phyloP scores from a whole-genome alignment of 148 eudicot genomes.

The Polygonum maritimum region DNA sequence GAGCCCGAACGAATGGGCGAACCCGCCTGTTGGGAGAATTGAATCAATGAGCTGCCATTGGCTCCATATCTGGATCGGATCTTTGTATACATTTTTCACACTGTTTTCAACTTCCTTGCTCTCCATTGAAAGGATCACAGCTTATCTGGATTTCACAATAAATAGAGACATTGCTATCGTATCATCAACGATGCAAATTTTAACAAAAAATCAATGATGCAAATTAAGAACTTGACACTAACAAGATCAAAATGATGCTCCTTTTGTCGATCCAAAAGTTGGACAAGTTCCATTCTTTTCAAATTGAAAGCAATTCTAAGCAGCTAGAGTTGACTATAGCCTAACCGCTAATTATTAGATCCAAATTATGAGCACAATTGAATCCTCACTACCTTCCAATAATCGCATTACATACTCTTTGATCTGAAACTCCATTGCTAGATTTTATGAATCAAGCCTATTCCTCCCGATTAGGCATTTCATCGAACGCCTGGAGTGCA shows the following conservation, averaged over 20 bases:
- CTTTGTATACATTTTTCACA: not conserved
- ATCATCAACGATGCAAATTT: not conserved
- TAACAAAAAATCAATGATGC: no score
- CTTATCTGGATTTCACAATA: not conserved
- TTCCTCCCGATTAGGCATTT: no score
- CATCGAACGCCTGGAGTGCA: no score
- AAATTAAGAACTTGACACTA: not conserved
- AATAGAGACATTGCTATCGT: not conserved
- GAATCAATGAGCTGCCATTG: conserved; percentile 92
- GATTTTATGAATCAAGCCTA: no score
- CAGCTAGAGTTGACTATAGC: not conserved
- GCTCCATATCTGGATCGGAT: conserved; percentile 40
- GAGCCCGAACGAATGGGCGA: conserved; percentile 88
- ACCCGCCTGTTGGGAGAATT: conserved; percentile 89
- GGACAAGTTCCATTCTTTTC: not conserved
- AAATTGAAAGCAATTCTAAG: not conserved
- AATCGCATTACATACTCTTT: no score
- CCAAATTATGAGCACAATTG: no score
- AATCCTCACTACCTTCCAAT: no score
- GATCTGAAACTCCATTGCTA: no score
- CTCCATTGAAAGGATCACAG: not conserved
- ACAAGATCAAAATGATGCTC: not conserved
- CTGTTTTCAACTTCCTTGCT: not conserved
- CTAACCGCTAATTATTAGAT: no score
- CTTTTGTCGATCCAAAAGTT: not conserved